Percentiles rank a stretch among this genome's conserved stretches.
phyloP scores from a whole-genome alignment of 1,139 yeast genomes.

The Citeromyces hawaiiensis region DNA sequence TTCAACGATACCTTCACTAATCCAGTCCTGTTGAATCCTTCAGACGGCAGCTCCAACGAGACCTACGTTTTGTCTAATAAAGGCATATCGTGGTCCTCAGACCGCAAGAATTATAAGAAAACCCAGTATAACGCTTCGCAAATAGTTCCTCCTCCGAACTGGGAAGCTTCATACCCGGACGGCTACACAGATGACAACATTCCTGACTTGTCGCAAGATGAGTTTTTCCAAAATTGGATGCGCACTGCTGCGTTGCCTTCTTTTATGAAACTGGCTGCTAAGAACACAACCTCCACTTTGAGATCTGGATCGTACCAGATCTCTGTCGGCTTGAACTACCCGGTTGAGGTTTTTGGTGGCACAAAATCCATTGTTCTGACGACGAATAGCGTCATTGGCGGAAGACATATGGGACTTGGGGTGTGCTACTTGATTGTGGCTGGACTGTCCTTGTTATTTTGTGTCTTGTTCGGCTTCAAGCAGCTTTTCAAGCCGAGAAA shows the following conservation, averaged over 20 bases:
- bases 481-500: conserved; percentile 21
- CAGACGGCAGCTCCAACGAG: conserved; percentile 21
- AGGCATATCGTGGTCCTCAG: conserved; percentile 60
- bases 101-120: conserved; percentile 41
- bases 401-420: conserved; percentile 56
- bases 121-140: conserved; percentile 44
- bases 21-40: conserved; percentile 25
- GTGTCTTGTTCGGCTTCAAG: conserved; percentile 27
- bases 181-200: conserved; percentile 58
- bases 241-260: conserved; percentile 67
- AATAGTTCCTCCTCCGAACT: conserved; percentile 69
- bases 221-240: conserved; percentile 68
- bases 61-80: conserved; percentile 36
- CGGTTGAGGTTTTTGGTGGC: conserved; percentile 57
- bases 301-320: conserved; percentile 47
- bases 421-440: conserved; percentile 57
- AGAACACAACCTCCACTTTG: conserved; percentile 35
- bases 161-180: conserved; percentile 52
- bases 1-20: conserved; percentile 58
- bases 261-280: conserved; percentile 53
- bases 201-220: conserved; percentile 47
- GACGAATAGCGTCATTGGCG: conserved; percentile 58
- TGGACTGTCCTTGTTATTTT: conserved; percentile 26
- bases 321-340: conserved; percentile 52
- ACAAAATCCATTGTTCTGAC: conserved; percentile 54